Evolutionary conservation across 805 yeast species (phyloP).

Genomic region (Candida dajiaensis): DNA sequence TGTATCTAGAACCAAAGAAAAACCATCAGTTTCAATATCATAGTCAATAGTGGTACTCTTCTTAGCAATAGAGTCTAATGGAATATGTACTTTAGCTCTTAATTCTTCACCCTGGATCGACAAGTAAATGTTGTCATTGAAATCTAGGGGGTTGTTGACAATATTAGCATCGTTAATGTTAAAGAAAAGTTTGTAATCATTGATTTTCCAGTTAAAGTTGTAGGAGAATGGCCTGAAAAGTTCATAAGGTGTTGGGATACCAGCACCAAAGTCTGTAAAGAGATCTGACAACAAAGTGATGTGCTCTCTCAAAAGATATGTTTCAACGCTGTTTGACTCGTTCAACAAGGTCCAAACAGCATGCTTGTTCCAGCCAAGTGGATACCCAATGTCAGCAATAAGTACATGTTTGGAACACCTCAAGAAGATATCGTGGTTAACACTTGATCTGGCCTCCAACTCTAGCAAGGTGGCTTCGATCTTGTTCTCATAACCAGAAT

Average conservation of each 20-base stretch:
- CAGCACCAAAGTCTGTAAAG: slow-evolving; percentile 69
- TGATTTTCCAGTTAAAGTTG: slow-evolving; percentile 52
- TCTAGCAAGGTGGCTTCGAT: slow-evolving; percentile 39
- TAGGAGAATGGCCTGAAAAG: slow-evolving; percentile 69
- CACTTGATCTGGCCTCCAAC: slow-evolving; percentile 72
- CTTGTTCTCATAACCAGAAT: slow-evolving; percentile 49
- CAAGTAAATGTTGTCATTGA: slow-evolving; percentile 70
- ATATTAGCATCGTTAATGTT: slow-evolving; percentile 87
- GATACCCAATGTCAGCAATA: slow-evolving; percentile 56
- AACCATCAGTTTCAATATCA: slow-evolving; percentile 46
- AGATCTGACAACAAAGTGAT: slow-evolving; percentile 66
- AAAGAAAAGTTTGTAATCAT: slow-evolving; percentile 53
- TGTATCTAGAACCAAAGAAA: slow-evolving; percentile 60
- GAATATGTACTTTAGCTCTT: slow-evolving; percentile 43
- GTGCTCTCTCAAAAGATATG: slow-evolving; percentile 80
- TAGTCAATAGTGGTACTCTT: slow-evolving; percentile 48
- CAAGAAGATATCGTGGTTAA: slow-evolving; percentile 79
- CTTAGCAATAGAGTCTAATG: slow-evolving; percentile 49
- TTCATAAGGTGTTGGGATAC: slow-evolving; percentile 67
- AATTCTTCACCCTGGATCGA: slow-evolving; percentile 64
- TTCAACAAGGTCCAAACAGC: slow-evolving; percentile 62
- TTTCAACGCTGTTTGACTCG: slow-evolving; percentile 43
- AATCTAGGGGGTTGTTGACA: slow-evolving; percentile 82
- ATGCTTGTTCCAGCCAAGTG: slow-evolving; percentile 78
- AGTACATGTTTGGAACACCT: slow-evolving; percentile 53